Percentiles rank a stretch among this genome's conserved stretches.
Evolutionary conservation across 495 filamentous ascomycete genomes (phyloP).

Genomic region (Penicillium manginii): DNA sequence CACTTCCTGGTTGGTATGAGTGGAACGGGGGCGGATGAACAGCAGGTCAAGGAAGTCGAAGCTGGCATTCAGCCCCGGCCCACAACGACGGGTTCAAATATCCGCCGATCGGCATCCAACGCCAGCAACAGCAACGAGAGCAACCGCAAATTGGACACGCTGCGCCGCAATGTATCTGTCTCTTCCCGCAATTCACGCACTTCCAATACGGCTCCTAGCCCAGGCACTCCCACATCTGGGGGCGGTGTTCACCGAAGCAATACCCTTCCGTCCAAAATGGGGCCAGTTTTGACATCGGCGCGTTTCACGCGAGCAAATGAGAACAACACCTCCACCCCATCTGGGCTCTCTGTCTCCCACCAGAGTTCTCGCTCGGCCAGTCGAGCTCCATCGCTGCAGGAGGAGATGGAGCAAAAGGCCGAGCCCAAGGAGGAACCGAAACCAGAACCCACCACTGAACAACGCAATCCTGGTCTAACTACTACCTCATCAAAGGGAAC

Average conservation of each 20-base stretch:
- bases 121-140: constrained; percentile 87
- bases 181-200: constrained; percentile 70
- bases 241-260: constrained; percentile 87
- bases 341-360: constrained; percentile 37
- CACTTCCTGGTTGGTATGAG: constrained; percentile 93
- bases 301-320: constrained; percentile 53
- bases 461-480: constrained; percentile 9
- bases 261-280: constrained; percentile 91
- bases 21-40: constrained; percentile 85
- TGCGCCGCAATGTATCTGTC: constrained; percentile 85
- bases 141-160: constrained; percentile 69
- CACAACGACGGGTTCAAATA: constrained; percentile 30
- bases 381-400: constrained; percentile 36
- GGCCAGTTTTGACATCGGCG: constrained; percentile 67
- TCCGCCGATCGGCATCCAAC: constrained; percentile 80
- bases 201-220: constrained; percentile 71
- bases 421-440: constrained; percentile 5
- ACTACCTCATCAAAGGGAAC: constrained; percentile 18
- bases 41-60: constrained; percentile 84
- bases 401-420: constrained; percentile 22
- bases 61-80: constrained; percentile 51
- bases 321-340: constrained; percentile 31
- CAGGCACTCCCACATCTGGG: constrained; percentile 66
- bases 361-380: constrained; percentile 41
- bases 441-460: constrained; percentile 4